phyloP scores from a whole-genome alignment of 805 yeast genomes.

The Myxozyma monticola region DNA sequence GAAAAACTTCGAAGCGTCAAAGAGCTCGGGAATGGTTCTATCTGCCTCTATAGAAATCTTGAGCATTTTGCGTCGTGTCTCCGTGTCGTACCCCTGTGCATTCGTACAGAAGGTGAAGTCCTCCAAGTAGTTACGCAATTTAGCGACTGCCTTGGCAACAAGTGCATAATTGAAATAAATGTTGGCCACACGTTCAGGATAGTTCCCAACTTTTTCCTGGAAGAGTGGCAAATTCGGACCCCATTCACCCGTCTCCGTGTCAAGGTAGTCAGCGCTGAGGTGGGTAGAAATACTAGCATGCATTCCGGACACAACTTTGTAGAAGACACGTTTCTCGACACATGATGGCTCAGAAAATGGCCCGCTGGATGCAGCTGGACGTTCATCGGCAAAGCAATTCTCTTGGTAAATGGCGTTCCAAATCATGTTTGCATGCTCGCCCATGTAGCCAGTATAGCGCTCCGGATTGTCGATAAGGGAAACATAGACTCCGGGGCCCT shows the following conservation, averaged over 20 bases:
- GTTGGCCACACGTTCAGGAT: slow-evolving; percentile 85
- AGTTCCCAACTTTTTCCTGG: slow-evolving; percentile 85
- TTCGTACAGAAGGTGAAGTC: slow-evolving; percentile 50
- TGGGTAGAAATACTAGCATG: slow-evolving; percentile 96
- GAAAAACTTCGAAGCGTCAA: slow-evolving; percentile 51
- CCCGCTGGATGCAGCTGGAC: slow-evolving; percentile 10
- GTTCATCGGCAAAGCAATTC: slow-evolving; percentile 66
- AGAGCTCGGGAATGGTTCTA: slow-evolving; percentile 37
- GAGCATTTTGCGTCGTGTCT: slow-evolving; percentile 48
- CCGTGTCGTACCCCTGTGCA: slow-evolving; percentile 43
- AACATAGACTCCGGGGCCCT: slow-evolving; percentile 62
- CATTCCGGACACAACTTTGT: slow-evolving; percentile 84
- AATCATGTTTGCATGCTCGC: slow-evolving; percentile 84
- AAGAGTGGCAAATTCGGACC: slow-evolving; percentile 80
- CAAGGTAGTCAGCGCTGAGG: slow-evolving; percentile 76
- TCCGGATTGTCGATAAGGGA: slow-evolving; percentile 89
- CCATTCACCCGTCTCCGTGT: slow-evolving; percentile 72
- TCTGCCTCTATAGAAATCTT: slow-evolving; percentile 43
- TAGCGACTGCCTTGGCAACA: slow-evolving; percentile 76
- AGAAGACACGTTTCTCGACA: slow-evolving; percentile 84
- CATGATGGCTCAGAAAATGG: slow-evolving; percentile 53
- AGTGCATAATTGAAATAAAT: slow-evolving; percentile 90
- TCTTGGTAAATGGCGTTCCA: slow-evolving; percentile 93
- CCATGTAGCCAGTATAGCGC: slow-evolving; percentile 94
- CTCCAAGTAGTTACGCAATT: slow-evolving; percentile 55